Conservation (phyloP, 2,329 filamentous ascomycete species). For the Talaromyces sp. region DNA sequence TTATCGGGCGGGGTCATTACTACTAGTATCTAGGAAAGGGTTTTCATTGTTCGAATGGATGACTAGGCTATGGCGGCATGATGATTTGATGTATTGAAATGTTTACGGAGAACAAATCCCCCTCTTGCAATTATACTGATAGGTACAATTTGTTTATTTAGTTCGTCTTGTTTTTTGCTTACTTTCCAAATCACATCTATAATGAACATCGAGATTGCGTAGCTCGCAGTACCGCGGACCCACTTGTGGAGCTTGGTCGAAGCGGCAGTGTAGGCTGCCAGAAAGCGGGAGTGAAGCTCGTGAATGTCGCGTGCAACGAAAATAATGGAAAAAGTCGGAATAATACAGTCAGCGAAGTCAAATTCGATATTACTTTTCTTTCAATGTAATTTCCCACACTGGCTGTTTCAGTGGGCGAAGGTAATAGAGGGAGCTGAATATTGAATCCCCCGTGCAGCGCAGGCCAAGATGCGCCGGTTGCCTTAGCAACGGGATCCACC, state of each 20-base stretch:
- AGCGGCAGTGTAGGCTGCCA: not conserved
- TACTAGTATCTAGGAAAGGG: not conserved
- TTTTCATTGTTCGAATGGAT: not conserved
- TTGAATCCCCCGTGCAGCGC: not conserved
- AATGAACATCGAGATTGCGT: not conserved
- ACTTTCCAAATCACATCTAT: not conserved
- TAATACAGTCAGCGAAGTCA: no score
- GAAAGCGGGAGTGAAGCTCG: no score
- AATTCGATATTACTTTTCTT: no score
- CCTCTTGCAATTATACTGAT: slow-evolving; percentile 9
- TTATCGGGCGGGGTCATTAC: not conserved
- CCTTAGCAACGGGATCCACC: slow-evolving; percentile 20
- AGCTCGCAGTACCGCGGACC: not conserved
- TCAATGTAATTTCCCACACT: no score
- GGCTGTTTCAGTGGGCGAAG: no score
- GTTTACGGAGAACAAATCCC: not conserved
- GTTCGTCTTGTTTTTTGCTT: not conserved
- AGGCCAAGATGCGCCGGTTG: slow-evolving; percentile 12
- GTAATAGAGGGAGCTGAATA: not conserved
- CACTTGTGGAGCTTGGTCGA: slow-evolving; percentile 5
- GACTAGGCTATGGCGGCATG: not conserved
- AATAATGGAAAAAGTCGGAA: no score
- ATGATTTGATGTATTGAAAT: not conserved
- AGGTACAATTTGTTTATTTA: slow-evolving; percentile 3
- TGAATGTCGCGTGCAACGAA: no score